phyloP scores from a whole-genome alignment of 176 grass and related monocot species.

The Bolboschoenus planiculmis region DNA sequence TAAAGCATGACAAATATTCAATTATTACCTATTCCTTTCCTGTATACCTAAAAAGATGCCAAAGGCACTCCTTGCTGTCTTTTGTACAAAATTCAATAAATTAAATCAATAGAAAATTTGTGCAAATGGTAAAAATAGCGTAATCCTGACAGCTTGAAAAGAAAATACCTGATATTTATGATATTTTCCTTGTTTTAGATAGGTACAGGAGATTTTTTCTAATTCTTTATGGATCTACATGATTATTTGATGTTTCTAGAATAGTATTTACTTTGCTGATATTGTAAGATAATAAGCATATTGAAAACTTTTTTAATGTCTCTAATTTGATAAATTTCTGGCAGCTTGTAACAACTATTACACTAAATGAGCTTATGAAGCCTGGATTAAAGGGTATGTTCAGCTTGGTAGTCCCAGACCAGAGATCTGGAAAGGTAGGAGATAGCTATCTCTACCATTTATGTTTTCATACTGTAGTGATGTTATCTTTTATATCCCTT shows the following conservation, averaged over 20 bases:
- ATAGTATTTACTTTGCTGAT: neutral
- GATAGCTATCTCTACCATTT: neutral
- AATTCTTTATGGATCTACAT: neutral
- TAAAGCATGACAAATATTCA: neutral
- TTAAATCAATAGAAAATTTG: neutral
- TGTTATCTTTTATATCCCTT: neutral
- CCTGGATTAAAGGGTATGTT: slow-evolving; percentile 62
- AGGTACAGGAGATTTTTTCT: neutral
- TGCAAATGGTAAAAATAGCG: neutral
- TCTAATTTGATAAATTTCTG: slow-evolving; percentile 16
- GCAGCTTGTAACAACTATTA: slow-evolving; percentile 62
- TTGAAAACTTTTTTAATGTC: neutral
- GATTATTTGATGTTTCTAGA: neutral
- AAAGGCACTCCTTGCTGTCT: neutral
- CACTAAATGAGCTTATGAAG: slow-evolving; percentile 46
- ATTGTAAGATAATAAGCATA: neutral
- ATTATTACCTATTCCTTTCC: neutral
- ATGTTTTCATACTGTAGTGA: neutral
- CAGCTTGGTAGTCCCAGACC: slow-evolving; percentile 64
- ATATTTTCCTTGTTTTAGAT: neutral
- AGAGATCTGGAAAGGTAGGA: slow-evolving; percentile 66
- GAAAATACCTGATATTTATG: neutral
- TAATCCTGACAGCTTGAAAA: neutral
- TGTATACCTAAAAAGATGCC: neutral
- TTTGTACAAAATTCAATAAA: neutral